Conservation (phyloP, 2,329 filamentous ascomycete species). For the Massarina eburnea region DNA sequence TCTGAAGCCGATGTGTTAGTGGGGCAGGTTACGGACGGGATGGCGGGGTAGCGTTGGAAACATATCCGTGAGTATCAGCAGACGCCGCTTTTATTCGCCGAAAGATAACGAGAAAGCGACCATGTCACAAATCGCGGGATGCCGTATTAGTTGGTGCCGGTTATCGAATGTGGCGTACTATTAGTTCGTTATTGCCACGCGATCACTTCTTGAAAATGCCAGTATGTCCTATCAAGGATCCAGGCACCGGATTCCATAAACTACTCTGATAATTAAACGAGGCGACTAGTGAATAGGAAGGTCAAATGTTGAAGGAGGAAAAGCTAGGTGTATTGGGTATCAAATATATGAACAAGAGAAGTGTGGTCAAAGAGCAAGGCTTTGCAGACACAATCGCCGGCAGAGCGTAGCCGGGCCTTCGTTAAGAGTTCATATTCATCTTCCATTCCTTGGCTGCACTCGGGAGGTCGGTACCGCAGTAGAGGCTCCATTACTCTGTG, state of each 20-base stretch:
- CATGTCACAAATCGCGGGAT: conserved; percentile 7
- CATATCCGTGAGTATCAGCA: neutral
- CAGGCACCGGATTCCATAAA: too few species aligned
- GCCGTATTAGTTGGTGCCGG: conserved; percentile 9
- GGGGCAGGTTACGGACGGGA: conserved; percentile 5
- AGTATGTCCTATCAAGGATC: too few species aligned
- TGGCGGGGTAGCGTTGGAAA: conserved; percentile 4
- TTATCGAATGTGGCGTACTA: too few species aligned
- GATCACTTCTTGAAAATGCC: neutral
- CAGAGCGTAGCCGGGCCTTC: too few species aligned
- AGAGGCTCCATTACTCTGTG: conserved; percentile 23
- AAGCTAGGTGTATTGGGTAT: conserved; percentile 13
- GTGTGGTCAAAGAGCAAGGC: neutral
- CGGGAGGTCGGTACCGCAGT: conserved; percentile 25
- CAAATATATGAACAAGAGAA: neutral
- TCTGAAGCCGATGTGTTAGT: neutral
- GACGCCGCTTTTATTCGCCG: neutral
- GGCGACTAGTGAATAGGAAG: neutral
- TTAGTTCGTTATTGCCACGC: too few species aligned
- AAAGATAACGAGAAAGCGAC: neutral
- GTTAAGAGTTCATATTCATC: conserved; percentile 14
- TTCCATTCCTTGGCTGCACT: conserved; percentile 31
- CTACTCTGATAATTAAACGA: too few species aligned
- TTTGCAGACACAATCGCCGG: neutral
- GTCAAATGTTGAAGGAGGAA: neutral